Conservation (phyloP, 1,284 basidiomycete genomes). For the Tilletia horrida region DNA sequence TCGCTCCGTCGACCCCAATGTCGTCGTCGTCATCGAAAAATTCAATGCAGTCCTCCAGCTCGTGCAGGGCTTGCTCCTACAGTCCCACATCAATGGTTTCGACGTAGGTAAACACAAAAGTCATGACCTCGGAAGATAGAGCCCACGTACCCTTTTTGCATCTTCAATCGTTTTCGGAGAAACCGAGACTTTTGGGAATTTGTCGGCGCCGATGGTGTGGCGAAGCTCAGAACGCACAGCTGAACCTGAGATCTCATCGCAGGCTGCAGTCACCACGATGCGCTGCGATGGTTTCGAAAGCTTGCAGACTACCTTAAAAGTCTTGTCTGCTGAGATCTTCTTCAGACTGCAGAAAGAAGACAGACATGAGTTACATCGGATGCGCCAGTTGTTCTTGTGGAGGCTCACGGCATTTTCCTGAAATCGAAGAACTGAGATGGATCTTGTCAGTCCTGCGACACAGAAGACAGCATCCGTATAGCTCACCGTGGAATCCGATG, state of each 20-base stretch:
- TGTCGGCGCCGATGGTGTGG: slow-evolving; percentile 25
- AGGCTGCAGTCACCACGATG: slow-evolving; percentile 33
- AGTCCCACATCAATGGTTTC: background rate
- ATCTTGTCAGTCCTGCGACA: background rate
- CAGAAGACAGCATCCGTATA: background rate
- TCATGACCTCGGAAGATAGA: background rate
- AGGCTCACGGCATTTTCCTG: slow-evolving; percentile 24
- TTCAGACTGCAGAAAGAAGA: background rate
- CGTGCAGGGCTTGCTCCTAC: slow-evolving; percentile 12
- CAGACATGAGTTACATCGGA: background rate
- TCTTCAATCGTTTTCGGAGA: background rate
- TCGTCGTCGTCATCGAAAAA: slow-evolving; percentile 18
- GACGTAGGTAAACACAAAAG: background rate
- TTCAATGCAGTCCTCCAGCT: slow-evolving; percentile 18
- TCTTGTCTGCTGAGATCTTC: slow-evolving; percentile 27
- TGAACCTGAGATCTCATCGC: slow-evolving; percentile 35
- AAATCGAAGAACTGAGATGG: slow-evolving; percentile 19
- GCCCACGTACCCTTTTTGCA: background rate
- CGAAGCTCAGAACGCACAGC: slow-evolving; percentile 27
- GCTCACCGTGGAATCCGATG: slow-evolving; percentile 11
- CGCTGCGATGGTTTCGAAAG: slow-evolving; percentile 47
- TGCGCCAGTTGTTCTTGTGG: background rate
- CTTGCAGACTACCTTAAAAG: slow-evolving; percentile 31
- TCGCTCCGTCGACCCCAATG: background rate
- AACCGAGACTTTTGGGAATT: slow-evolving; percentile 20